Evolutionary conservation across 108 stramenopile genomes (phyloP), one percentile per base, ranked within the genome.

Genomic region (Skeletonema grethae): DNA sequence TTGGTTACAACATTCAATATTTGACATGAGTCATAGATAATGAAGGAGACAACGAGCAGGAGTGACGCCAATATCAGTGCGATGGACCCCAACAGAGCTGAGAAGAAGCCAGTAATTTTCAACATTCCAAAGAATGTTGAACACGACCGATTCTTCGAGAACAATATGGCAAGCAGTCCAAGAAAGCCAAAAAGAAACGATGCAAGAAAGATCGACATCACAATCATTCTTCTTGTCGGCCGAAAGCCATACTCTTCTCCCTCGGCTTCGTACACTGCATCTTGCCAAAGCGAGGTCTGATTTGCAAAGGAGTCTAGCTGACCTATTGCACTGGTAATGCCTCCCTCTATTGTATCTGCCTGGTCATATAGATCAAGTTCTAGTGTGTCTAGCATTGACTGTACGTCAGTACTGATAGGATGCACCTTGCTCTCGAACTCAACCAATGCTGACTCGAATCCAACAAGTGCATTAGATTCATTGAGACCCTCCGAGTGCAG

Each of bases 311-410:
- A 65, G 30, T 81, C 76, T 11, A 84, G 41, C 48, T 84, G 79
- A 56, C 41, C 39, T 8, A 84, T 18, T 16, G 68, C 83, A 13
- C 55, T 28, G 7, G 4, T 38, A 5, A 84, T 41, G 2, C 74
- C 76, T 5, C 53, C 50, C 53, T 81, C 30, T 41, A 84, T 84
- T 3, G 61, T 50, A 59, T 84, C 80, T n/a, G 59, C 46, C 24
- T 80, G 53, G 13, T 65, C 71, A 31, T 81, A 75, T 2, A 84
- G 53, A 63, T 84, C 83, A 12, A 63, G 28, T 36, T 84, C 72
- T 12, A 84, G 38, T 10, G 83, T 84, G 61, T 84, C 80, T 0
- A 84, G 64, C 63, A 84, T 56, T 25, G 48, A 60, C 61, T 84
- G 73, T 18, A 84, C 70, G 39, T 70, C 62, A 55, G 69, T 32